Percentiles rank a stretch among this genome's conserved stretches.
Evolutionary conservation across 352 stramenopile genomes (phyloP).

Genomic region (Globisporangium parvum): DNA sequence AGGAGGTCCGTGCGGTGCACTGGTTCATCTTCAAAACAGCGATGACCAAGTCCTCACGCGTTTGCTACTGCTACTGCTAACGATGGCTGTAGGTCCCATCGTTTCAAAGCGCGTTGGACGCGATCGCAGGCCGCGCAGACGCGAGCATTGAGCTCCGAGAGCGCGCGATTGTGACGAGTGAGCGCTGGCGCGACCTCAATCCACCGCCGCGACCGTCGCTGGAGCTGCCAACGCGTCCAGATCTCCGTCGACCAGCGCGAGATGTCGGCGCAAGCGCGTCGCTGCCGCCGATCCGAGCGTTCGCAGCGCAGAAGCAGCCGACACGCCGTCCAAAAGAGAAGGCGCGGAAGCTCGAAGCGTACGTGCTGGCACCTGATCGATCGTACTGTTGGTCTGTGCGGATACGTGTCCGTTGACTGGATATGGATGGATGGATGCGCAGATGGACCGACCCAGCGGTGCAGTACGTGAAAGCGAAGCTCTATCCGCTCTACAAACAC

Average conservation of each 20-base stretch:
- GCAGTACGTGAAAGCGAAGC: conserved; percentile 74
- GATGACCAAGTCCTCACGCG: too few species aligned
- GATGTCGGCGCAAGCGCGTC: conserved; percentile 7
- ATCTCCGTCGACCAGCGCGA: conserved; percentile 2
- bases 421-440: not conserved
- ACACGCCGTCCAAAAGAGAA: conserved; percentile 25
- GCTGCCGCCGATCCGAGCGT: conserved; percentile 38
- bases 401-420: not conserved
- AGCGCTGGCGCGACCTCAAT: conserved; percentile 39
- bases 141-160: conserved; percentile 30
- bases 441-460: conserved; percentile 51
- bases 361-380: conserved; percentile 11
- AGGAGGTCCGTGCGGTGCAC: conserved; percentile 32
- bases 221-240: conserved; percentile 12
- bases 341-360: conserved; percentile 42
- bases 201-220: conserved; percentile 17
- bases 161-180: conserved; percentile 29
- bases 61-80: too few species aligned
- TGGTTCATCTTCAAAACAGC: not conserved
- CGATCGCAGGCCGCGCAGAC: conserved; percentile 23
- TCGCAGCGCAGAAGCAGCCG: conserved; percentile 31
- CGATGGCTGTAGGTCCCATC: conserved; percentile 21
- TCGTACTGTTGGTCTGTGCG: not conserved
- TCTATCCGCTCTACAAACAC: conserved; percentile 78
- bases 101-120: conserved; percentile 28